Percentiles rank a stretch among this genome's conserved stretches.
phyloP scores from a whole-genome alignment of 1,284 basidiomycete species.

The Irpex sp. region DNA sequence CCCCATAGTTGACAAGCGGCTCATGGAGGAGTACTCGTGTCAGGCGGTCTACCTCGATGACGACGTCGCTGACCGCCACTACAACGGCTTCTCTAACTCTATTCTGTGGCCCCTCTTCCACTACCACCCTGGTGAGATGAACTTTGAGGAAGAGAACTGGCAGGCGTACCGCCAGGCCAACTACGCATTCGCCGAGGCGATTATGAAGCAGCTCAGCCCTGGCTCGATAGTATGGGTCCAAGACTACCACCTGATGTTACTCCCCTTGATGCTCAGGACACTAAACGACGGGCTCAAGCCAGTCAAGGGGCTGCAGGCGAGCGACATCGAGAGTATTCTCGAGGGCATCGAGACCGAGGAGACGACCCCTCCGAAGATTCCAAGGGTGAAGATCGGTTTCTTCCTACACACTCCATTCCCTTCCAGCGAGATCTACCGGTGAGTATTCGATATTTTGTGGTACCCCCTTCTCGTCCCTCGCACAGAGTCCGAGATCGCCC shows the following conservation, averaged over 20 bases:
- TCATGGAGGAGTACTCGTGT: constrained; percentile 94
- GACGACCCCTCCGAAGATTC: constrained; percentile 36
- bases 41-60: constrained; percentile 97
- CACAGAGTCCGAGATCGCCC: background rate
- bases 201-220: constrained; percentile 72
- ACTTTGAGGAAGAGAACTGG: constrained; percentile 99
- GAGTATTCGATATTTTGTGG: constrained; percentile 22
- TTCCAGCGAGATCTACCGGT: constrained; percentile 97
- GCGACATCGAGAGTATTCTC: constrained; percentile 67
- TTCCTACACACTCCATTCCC: constrained; percentile 99
- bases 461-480: background rate
- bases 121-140: constrained; percentile 99
- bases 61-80: constrained; percentile 96
- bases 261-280: constrained; percentile 90
- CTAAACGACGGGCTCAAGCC: constrained; percentile 73
- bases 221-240: constrained; percentile 99
- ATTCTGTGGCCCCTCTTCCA: constrained; percentile 99
- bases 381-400: constrained; percentile 90
- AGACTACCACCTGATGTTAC: constrained; percentile 97
- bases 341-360: constrained; percentile 71
- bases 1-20: constrained; percentile 79
- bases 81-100: constrained; percentile 99
- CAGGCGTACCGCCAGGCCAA: constrained; percentile 97
- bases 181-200: constrained; percentile 88
- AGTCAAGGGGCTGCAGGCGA: constrained; percentile 51